Base-by-base conservation (phyloP, 495 filamentous ascomycete genomes). In the Lindgomyces ingoldianus region DNA sequence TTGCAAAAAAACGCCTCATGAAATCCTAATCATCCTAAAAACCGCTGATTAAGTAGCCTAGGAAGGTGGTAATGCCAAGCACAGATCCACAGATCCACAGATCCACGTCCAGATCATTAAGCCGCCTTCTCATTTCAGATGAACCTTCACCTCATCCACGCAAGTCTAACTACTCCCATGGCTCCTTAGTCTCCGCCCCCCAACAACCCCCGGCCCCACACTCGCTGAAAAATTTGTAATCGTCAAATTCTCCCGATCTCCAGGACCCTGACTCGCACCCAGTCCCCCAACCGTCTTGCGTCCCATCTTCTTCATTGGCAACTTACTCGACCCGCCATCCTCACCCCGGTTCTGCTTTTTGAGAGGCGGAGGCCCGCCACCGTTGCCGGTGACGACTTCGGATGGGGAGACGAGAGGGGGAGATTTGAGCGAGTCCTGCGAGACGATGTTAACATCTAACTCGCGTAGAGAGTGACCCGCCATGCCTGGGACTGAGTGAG, bases 401-500 rank as follows among this genome's bases (percentile, higher is more conserved):
- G 55, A 57, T 21, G 64, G 68, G 42, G 56, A 66, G 29, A 55
- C 51, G 39, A 53, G 59, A n/a, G 68, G 25, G 44, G 59, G 60
- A 27, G 62, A n/a, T 44, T 42, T 59, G 41, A 48, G 30, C 6
- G 53, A 4, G n/a, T 70, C 68, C 47, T 66, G 65, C n/a, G 70
- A 57, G 22, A 72, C 51, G 61, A 72, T 58, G 58, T 78, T 78
- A 58, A 73, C 66, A 46, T 78, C 76, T 19, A 77, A 63, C 62
- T 78, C 76, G 39, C 74, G 63, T 1, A 78, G 71, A 48, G 71
- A 63, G 44, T 47, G 41, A 53, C 42, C 52, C 21, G 25, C 26
- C 50, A 64, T 57, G 46, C 56, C 18, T 70, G 55, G 14, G 57
- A 18, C 45, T 36, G 55, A 46, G 48, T 54, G 44, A 16, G 62